Evolutionary conservation across 345 rosid species (phyloP).

Genomic region (Mangifera indica): DNA sequence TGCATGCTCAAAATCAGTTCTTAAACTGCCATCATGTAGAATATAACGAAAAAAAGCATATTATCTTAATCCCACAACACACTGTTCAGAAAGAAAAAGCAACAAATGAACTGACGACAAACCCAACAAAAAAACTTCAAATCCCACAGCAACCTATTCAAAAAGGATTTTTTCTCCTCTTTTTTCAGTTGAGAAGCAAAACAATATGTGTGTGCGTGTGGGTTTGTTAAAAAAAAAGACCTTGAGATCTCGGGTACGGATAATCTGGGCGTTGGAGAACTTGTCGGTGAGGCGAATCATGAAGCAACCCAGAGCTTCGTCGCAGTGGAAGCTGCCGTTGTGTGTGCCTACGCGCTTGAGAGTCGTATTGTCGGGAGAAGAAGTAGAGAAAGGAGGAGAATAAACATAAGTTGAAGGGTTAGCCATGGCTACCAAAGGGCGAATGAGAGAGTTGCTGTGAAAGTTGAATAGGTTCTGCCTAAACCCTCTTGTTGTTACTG

Average conservation of each 20-base stretch:
- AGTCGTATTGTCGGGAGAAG: slow-evolving; percentile 36
- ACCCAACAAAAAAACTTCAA: neutral
- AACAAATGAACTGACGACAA: neutral
- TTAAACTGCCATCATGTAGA: neutral
- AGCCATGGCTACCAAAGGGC: too few relatives aligned
- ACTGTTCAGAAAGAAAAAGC: neutral
- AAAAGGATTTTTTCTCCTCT: neutral
- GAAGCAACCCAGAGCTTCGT: slow-evolving; percentile 98
- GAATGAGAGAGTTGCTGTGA: slow-evolving; percentile 25
- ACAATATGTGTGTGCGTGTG: neutral
- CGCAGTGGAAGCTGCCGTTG: slow-evolving; percentile 96
- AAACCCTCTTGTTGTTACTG: slow-evolving; percentile 45
- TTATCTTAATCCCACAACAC: slow-evolving; percentile 1
- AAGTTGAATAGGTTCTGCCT: slow-evolving; percentile 34
- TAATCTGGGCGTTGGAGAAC: slow-evolving; percentile 70
- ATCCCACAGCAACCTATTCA: neutral
- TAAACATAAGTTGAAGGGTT: slow-evolving; percentile 49
- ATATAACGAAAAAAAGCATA: neutral
- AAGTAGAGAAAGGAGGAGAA: slow-evolving; percentile 50
- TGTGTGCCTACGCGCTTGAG: slow-evolving; percentile 85
- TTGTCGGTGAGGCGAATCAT: slow-evolving; percentile 87
- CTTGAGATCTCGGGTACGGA: slow-evolving; percentile 86
- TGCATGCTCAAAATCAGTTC: slow-evolving; percentile 32
- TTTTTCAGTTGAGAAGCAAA: neutral
- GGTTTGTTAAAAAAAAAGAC: slow-evolving; percentile 28